These are phyloP conservation scores for Cladosporium sp. DNA, from an alignment of 2,329 filamentous ascomycete species.

Conservation along the genomic window DNA sequence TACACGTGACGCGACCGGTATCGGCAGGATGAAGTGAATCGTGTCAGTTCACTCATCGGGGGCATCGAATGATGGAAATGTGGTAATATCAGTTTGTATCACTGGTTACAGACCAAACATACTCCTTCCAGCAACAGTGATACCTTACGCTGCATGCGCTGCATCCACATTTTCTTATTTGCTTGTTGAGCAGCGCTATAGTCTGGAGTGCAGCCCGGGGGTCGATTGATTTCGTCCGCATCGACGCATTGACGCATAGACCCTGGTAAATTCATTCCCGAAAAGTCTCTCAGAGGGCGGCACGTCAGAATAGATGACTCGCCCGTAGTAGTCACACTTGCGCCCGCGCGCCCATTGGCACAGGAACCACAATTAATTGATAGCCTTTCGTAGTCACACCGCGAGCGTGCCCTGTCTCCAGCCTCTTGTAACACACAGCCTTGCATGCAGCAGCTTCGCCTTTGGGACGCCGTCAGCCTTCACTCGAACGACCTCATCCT, in stretches of 20 bases:
- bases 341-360: background rate
- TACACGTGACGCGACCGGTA: too few species aligned
- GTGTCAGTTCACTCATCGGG: too few species aligned
- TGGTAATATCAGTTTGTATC: too few species aligned
- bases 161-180: too few species aligned
- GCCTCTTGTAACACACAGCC: background rate
- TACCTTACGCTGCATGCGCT: too few species aligned
- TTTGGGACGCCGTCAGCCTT: slow-evolving; percentile 27
- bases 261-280: slow-evolving; percentile 6
- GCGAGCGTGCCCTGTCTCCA: background rate
- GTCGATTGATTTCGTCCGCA: background rate
- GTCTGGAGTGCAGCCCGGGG: background rate
- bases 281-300: background rate
- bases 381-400: slow-evolving; percentile 5
- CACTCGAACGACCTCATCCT: slow-evolving; percentile 25
- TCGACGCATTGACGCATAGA: background rate
- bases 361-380: slow-evolving; percentile 2
- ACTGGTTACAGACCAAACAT: too few species aligned
- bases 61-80: too few species aligned
- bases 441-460: slow-evolving; percentile 28
- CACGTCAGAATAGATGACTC: slow-evolving; percentile 11
- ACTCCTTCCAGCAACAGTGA: too few species aligned
- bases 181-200: background rate
- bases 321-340: background rate
- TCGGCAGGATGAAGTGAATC: too few species aligned